Base-by-base conservation (phyloP, 164 flowering plant genomes). In the Vitis amurensis region DNA sequence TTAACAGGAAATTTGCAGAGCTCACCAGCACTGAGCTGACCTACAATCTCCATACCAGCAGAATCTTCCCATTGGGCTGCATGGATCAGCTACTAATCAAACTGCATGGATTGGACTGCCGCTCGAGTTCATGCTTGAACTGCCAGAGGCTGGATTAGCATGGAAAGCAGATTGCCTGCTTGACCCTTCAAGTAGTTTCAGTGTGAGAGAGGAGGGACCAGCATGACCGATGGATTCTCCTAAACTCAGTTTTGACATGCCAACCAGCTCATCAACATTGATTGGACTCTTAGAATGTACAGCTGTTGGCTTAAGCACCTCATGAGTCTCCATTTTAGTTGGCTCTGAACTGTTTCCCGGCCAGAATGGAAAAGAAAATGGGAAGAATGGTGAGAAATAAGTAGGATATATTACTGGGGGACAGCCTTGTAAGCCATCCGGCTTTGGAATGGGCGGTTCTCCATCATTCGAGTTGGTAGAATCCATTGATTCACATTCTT, bases 401-500 rank as follows among this genome's bases (percentile, higher is more conserved):
- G 92, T 75, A 66, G 95, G 94, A 73, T 76, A 83, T 29, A 90
- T 8, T 31, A 89, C 83, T 23, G 90, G 93, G 59, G 82, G 86
- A 53, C 64, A 78, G 59, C 83, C 68, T 17, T 84, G 86, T 59
- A 84, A 61, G 73, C 66, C 74, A 47, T 87, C 93, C 29, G 77
- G 77, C 66, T 68, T 78, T 48, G 81, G 80, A 66, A 70, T 72
- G 27, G 55, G 64, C 29, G 77, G 69, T 68, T 83, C 90, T 44
- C 80, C 84, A 1, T 87, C 89, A 57, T 80, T 86, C n/a, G 91
- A 87, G 77, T 87, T 86, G 59, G 87, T 72, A 30, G 94, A 90
- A 60, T 88, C 92, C 96, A 92, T 90, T 44, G 95, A 92, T 80
- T 91, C 98, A 55, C 84, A 80, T 77, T 90, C 93, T 85, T 89